Conservation (phyloP, 106 monocot species). For the Amphibolis antarctica region DNA sequence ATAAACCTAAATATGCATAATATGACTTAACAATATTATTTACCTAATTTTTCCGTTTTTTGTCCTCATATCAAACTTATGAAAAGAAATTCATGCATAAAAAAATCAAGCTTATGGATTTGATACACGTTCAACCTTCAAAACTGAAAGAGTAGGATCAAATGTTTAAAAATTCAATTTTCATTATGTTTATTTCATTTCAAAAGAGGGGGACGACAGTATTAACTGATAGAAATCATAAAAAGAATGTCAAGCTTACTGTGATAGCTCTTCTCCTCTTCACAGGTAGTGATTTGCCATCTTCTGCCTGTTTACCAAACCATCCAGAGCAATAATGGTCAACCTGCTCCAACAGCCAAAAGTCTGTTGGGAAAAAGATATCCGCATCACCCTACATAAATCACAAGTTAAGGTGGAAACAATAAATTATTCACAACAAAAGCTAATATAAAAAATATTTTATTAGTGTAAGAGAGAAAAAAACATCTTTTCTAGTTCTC, state of each 20-base stretch:
- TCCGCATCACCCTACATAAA: conserved; percentile 83
- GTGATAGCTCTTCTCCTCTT: conserved; percentile 69
- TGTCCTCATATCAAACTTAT: neutral
- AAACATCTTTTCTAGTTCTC: too few relatives aligned
- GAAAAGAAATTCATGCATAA: neutral
- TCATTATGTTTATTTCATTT: neutral
- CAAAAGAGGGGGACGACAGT: neutral
- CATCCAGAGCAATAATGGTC: conserved; percentile 80
- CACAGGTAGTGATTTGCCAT: conserved; percentile 35
- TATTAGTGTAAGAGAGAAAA: too few relatives aligned
- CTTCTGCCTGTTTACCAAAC: conserved; percentile 21
- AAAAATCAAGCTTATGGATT: neutral
- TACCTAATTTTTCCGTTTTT: too few relatives aligned
- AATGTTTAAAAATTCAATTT: too few relatives aligned
- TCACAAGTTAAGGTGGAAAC: neutral
- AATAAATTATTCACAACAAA: neutral
- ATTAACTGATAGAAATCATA: neutral
- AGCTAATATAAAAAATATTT: too few relatives aligned
- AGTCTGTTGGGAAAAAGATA: conserved; percentile 98
- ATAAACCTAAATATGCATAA: too few relatives aligned
- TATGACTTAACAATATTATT: too few relatives aligned
- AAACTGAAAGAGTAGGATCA: too few relatives aligned
- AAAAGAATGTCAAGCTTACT: conserved; percentile 31
- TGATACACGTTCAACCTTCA: neutral
- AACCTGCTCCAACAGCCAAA: conserved; percentile 71